phyloP scores from a whole-genome alignment of 163 green algal species.

The Volvox carteri region DNA sequence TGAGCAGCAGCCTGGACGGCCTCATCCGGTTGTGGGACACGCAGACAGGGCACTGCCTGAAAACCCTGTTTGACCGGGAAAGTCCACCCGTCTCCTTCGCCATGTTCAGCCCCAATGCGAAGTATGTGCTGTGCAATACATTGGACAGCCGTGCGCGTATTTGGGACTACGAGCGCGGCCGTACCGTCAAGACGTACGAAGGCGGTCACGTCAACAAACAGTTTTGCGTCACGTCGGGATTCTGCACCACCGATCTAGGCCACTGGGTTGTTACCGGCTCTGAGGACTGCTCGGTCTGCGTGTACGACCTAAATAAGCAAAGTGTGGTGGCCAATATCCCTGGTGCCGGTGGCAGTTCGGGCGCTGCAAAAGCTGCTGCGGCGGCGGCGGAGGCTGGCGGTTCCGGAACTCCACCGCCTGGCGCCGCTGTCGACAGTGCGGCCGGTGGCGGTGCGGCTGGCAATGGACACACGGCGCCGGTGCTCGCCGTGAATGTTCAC shows the following conservation, averaged over 20 bases:
- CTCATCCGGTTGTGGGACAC: conserved; percentile 87
- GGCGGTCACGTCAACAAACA: conserved; percentile 84
- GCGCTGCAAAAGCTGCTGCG: not conserved
- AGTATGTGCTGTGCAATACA: conserved; percentile 82
- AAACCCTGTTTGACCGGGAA: conserved; percentile 82
- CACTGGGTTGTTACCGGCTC: conserved; percentile 79
- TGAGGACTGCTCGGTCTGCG: conserved; percentile 80
- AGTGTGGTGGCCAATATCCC: conserved; percentile 31
- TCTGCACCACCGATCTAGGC: conserved; percentile 51
- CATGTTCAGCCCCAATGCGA: conserved; percentile 92
- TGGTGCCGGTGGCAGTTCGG: not conserved
- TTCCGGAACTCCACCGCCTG: not conserved
- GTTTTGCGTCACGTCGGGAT: conserved; percentile 75
- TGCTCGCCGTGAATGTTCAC: conserved; percentile 51
- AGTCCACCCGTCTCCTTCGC: conserved; percentile 85
- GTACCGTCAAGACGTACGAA: conserved; percentile 73
- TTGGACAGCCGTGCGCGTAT: conserved; percentile 84
- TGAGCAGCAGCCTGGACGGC: conserved; percentile 82
- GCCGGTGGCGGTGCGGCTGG: not conserved
- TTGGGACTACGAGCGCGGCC: conserved; percentile 83
- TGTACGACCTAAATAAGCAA: conserved; percentile 81
- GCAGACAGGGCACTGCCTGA: conserved; percentile 84
- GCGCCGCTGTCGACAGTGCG: not conserved
- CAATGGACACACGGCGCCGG: conserved; percentile 24
- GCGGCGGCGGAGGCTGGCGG: not conserved